These are phyloP conservation scores for Glomus cerebriforme DNA, from an alignment of 192 early-diverging fungal genomes.

Conservation along the genomic window DNA sequence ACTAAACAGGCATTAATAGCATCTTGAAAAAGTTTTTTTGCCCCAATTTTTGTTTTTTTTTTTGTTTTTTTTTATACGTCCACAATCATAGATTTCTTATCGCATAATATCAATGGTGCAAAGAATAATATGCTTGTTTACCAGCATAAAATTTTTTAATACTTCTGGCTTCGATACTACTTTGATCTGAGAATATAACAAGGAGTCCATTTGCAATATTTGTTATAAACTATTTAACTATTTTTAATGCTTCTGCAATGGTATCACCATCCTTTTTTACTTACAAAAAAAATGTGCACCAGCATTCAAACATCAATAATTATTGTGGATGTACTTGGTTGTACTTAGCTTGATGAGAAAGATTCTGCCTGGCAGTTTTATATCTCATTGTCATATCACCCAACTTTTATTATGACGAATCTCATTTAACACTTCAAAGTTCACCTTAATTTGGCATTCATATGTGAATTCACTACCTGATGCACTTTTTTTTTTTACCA, in stretches of 20 bases:
- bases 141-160: slow-evolving; percentile 30
- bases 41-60: slow-evolving; percentile 15
- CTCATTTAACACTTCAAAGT: too few species aligned
- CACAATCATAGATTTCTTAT: slow-evolving; percentile 9
- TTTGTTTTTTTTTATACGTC: slow-evolving; percentile 25
- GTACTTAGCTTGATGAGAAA: too few species aligned
- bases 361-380: too few species aligned
- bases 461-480: too few species aligned
- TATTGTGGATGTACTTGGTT: too few species aligned
- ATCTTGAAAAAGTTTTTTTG: slow-evolving; percentile 2
- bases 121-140: slow-evolving; percentile 7
- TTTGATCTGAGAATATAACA: too few species aligned
- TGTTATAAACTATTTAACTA: slow-evolving; percentile 23
- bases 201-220: slow-evolving; percentile 6
- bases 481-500: too few species aligned
- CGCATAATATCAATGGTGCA: slow-evolving; percentile 34
- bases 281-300: too few species aligned
- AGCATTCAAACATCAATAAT: too few species aligned
- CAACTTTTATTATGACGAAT: too few species aligned
- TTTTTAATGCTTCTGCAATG: slow-evolving; percentile 29
- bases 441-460: too few species aligned
- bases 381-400: too few species aligned
- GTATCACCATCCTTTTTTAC: slow-evolving; percentile 3
- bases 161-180: slow-evolving; percentile 3
- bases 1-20: slow-evolving; percentile 23